These are phyloP conservation scores for Lindgomyces ingoldianus DNA, from an alignment of 495 filamentous ascomycete species.

Conservation along the genomic window DNA sequence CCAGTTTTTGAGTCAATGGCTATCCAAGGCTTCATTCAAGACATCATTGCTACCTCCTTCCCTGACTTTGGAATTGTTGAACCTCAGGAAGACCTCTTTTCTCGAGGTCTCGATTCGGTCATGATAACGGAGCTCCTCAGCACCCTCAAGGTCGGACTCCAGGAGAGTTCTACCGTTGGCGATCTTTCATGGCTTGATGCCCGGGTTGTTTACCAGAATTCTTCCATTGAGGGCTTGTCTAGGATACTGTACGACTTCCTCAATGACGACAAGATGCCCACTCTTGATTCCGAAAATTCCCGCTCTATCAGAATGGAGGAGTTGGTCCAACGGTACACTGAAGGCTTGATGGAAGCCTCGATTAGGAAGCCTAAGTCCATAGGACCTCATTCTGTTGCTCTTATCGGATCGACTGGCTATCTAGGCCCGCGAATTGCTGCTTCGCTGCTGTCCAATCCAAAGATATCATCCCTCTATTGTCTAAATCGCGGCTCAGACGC, in stretches of 20 bases:
- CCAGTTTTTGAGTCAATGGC: not conserved
- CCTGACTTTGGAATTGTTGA: not conserved
- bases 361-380: not conserved
- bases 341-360: not conserved
- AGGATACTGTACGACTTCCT: conserved; percentile 1
- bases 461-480: conserved; percentile 33
- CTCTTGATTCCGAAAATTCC: not conserved
- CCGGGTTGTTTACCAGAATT: not conserved
- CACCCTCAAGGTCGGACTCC: not conserved
- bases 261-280: not conserved
- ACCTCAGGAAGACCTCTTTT: conserved; percentile 10
- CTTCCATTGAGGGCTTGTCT: not conserved
- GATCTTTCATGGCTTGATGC: conserved; percentile 15
- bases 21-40: not conserved
- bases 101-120: conserved; percentile 13
- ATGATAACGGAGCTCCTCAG: conserved; percentile 4
- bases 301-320: conserved; percentile 3
- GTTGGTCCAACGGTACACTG: conserved; percentile 1
- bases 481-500: conserved; percentile 31
- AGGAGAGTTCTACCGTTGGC: not conserved
- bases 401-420: conserved; percentile 45
- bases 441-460: conserved; percentile 14
- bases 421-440: conserved; percentile 41
- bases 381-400: not conserved
- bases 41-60: not conserved